Conservation (phyloP, 495 filamentous ascomycete genomes). For the Elaphomyces granulatus region DNA sequence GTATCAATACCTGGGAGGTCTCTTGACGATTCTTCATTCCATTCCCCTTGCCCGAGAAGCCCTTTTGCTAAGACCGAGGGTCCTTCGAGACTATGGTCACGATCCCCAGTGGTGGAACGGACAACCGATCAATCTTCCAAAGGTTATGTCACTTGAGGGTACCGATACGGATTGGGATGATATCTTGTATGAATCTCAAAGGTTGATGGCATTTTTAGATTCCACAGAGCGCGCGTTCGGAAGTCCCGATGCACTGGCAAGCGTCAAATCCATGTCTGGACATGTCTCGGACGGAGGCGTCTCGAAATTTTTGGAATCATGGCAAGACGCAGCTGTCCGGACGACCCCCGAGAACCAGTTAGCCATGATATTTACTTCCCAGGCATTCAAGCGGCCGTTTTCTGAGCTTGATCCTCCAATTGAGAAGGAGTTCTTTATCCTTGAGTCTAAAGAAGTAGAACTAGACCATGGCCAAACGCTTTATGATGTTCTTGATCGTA, state of each 20-base stretch:
- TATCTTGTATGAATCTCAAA: conserved; percentile 42
- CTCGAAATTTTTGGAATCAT: conserved; percentile 25
- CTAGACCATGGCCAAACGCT: conserved; percentile 38
- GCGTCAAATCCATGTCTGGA: conserved; percentile 26
- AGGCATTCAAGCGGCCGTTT: conserved; percentile 24
- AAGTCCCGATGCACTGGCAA: conserved; percentile 45
- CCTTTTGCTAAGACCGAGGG: conserved; percentile 40
- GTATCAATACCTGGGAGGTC: conserved; percentile 45
- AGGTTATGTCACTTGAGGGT: conserved; percentile 39
- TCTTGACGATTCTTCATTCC: conserved; percentile 67
- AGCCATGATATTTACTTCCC: conserved; percentile 25
- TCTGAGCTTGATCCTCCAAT: conserved; percentile 19
- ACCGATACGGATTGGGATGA: conserved; percentile 31
- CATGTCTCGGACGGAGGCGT: conserved; percentile 21
- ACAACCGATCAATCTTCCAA: conserved; percentile 41
- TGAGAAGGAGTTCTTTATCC: conserved; percentile 26
- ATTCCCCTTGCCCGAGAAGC: conserved; percentile 72
- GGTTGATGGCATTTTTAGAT: conserved; percentile 80
- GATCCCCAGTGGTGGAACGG: conserved; percentile 82
- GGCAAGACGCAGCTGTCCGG: conserved; percentile 28
- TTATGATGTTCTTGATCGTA: conserved; percentile 57
- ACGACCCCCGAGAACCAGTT: conserved; percentile 27
- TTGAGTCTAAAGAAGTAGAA: conserved; percentile 28
- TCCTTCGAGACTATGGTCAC: conserved; percentile 48
- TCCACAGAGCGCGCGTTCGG: conserved; percentile 68